Evolutionary conservation across 2,329 filamentous ascomycete genomes (phyloP).

Genomic region (Paraphoma chrysanthemicola): DNA sequence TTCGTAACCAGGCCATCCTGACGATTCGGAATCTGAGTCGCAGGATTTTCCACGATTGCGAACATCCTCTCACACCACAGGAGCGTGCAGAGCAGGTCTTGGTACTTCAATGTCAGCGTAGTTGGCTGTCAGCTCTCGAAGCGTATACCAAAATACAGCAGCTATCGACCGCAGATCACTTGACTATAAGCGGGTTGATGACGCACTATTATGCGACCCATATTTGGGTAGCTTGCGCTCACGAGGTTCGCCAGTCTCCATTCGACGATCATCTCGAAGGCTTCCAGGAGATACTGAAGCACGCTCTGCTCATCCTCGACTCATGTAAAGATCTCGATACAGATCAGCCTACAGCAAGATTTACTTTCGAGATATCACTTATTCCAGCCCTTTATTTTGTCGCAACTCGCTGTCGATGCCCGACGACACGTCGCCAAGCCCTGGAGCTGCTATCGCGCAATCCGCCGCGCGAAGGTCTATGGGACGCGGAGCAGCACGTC

Average conservation of each 20-base stretch:
- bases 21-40: conserved; percentile 12
- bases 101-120: conserved; percentile 20
- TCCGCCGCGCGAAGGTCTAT: conserved; percentile 28
- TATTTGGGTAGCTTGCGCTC: conserved; percentile 17
- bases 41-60: background rate
- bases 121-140: conserved; percentile 19
- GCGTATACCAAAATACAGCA: conserved; percentile 1
- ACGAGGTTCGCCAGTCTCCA: conserved; percentile 10
- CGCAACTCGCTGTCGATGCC: conserved; percentile 16
- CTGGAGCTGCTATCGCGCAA: conserved; percentile 23
- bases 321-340: conserved; percentile 7
- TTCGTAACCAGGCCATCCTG: conserved; percentile 27
- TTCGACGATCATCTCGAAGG: conserved; percentile 22
- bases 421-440: conserved; percentile 26
- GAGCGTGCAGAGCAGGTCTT: conserved; percentile 11
- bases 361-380: conserved; percentile 27
- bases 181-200: conserved; percentile 22
- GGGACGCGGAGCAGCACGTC: conserved; percentile 26
- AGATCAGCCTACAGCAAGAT: conserved; percentile 17
- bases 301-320: conserved; percentile 26
- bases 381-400: conserved; percentile 10
- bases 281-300: conserved; percentile 23
- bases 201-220: conserved; percentile 15
- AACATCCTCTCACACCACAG: conserved; percentile 1
- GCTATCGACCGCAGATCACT: conserved; percentile 16